A percentile compares a stretch with the other conserved stretches of the same genome.
These are phyloP conservation scores for Leccinum griseonigrum DNA, from an alignment of 1,284 basidiomycete species.

Conservation along the genomic window DNA sequence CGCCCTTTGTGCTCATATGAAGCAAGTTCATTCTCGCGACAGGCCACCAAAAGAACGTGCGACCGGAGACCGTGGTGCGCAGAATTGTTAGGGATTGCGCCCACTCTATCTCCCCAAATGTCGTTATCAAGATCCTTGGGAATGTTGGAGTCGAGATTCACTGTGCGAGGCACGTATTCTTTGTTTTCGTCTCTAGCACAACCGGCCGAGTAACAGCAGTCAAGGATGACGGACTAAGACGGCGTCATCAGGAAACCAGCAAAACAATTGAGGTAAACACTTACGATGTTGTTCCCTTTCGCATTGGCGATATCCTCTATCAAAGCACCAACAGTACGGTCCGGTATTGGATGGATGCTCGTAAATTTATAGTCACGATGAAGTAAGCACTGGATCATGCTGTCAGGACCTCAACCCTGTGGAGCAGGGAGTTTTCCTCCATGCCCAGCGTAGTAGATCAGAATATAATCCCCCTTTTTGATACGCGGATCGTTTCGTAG, in stretches of 20 bases:
- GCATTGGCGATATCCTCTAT: constrained; percentile 44
- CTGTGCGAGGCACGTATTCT: constrained; percentile 38
- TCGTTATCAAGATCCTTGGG: constrained; percentile 47
- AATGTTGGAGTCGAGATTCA: constrained; percentile 44
- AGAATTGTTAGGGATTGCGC: constrained; percentile 39
- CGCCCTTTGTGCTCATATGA: constrained; percentile 11
- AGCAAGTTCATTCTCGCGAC: constrained; percentile 40
- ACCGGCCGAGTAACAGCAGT: constrained; percentile 54
- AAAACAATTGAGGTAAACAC: background rate
- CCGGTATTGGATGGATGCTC: constrained; percentile 41
- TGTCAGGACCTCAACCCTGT: constrained; percentile 40
- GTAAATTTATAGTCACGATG: constrained; percentile 53
- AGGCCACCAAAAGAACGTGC: constrained; percentile 54
- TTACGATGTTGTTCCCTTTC: constrained; percentile 58
- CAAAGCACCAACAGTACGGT: constrained; percentile 55
- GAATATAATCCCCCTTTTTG: constrained; percentile 51
- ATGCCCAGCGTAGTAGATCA: constrained; percentile 65
- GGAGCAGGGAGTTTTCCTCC: constrained; percentile 52
- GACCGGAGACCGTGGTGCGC: constrained; percentile 37
- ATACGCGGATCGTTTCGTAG: constrained; percentile 54
- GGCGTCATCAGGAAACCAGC: background rate
- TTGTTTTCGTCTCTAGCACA: constrained; percentile 36
- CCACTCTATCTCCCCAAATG: constrained; percentile 43
- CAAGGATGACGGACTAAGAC: constrained; percentile 48
- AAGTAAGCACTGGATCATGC: constrained; percentile 52